Evolutionary conservation across 768 basidiomycete genomes (phyloP).

Genomic region (Candolleomyces eurysporus): DNA sequence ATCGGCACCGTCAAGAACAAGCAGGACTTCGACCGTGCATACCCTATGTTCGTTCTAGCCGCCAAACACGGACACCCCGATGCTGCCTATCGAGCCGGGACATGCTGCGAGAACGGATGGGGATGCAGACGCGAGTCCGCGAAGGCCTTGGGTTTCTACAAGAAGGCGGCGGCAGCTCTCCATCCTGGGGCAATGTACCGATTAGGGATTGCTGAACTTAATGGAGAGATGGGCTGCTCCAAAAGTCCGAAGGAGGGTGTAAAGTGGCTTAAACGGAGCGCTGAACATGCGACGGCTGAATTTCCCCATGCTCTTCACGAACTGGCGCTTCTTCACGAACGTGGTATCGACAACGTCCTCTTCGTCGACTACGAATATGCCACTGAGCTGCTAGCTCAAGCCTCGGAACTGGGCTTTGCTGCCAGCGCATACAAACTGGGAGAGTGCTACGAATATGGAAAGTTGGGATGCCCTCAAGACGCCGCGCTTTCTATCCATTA

Average conservation of each 20-base stretch:
- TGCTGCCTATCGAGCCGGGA: slow-evolving; percentile 92
- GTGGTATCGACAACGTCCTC: slow-evolving; percentile 97
- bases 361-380: slow-evolving; percentile 97
- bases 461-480: slow-evolving; percentile 97
- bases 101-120: slow-evolving; percentile 99
- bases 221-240: slow-evolving; percentile 86
- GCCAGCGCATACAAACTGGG: slow-evolving; percentile 94
- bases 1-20: slow-evolving; percentile 86
- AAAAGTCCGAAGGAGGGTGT: slow-evolving; percentile 94
- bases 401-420: slow-evolving; percentile 93
- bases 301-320: slow-evolving; percentile 97
- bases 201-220: slow-evolving; percentile 92
- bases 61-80: slow-evolving; percentile 98
- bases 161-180: slow-evolving; percentile 86
- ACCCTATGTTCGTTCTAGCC: slow-evolving; percentile 92
- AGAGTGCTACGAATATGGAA: slow-evolving; percentile 99
- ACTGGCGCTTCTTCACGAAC: slow-evolving; percentile 88
- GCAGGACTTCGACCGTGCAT: slow-evolving; percentile 97
- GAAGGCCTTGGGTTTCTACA: slow-evolving; percentile 90
- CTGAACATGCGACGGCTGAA: slow-evolving; percentile 91
- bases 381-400: slow-evolving; percentile 90
- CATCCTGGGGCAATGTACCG: slow-evolving; percentile 98
- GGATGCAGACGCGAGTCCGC: slow-evolving; percentile 90
- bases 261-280: slow-evolving; percentile 97
- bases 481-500: slow-evolving; percentile 97